Conservation (phyloP, 495 filamentous ascomycete species). For the Tuber microsphaerosporum region DNA sequence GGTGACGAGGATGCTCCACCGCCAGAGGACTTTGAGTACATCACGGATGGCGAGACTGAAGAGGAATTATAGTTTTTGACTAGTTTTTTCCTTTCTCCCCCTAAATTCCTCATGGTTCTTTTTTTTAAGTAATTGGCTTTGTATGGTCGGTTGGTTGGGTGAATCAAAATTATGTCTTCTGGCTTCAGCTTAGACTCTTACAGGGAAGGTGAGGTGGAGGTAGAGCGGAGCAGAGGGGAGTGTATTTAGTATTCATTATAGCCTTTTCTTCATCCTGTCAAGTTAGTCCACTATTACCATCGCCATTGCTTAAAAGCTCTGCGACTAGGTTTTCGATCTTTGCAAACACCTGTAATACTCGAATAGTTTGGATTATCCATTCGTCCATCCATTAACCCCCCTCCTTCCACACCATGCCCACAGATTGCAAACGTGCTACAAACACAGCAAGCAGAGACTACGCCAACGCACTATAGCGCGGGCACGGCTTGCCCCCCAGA, state of each 20-base stretch:
- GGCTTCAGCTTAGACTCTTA: background rate
- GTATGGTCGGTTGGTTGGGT: background rate
- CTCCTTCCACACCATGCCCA: background rate
- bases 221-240: background rate
- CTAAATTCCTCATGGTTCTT: background rate
- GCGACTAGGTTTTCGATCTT: background rate
- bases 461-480: background rate
- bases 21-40: conserved; percentile 79
- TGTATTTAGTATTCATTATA: conserved; percentile 1
- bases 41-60: conserved; percentile 57
- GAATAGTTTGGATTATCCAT: background rate
- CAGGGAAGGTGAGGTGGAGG: background rate
- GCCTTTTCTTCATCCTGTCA: background rate
- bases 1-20: conserved; percentile 72
- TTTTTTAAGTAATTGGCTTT: background rate
- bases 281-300: background rate
- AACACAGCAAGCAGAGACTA: background rate
- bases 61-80: conserved; percentile 1
- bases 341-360: background rate
- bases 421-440: background rate
- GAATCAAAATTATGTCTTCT: background rate
- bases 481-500: background rate
- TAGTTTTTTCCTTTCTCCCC: background rate
- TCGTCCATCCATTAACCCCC: background rate
- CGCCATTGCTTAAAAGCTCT: background rate